Evolutionary conservation across 352 stramenopile species (phyloP).

Genomic region (Pythium angustatum): DNA sequence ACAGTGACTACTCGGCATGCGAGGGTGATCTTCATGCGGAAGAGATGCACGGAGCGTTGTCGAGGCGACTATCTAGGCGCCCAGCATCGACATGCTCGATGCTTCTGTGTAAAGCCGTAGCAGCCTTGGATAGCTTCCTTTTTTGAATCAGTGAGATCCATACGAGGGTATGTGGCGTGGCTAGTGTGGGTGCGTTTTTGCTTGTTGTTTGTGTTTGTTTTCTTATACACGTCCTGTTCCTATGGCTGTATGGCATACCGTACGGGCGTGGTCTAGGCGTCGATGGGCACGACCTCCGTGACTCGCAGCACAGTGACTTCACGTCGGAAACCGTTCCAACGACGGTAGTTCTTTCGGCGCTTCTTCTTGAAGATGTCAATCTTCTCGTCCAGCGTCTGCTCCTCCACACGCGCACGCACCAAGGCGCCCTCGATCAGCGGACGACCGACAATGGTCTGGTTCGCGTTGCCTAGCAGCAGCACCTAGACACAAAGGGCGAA

Average conservation of each 20-base stretch:
- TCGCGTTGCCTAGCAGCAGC: conserved; percentile 78
- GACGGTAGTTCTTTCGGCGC: conserved; percentile 88
- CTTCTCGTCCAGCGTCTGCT: conserved; percentile 87
- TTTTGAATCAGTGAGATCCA: no score
- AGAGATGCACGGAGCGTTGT: no score
- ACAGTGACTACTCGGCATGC: conserved; percentile 2
- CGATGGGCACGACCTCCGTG: conserved; percentile 69
- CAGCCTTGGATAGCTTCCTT: no score
- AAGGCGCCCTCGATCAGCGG: conserved; percentile 70
- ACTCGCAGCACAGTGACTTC: conserved; percentile 85
- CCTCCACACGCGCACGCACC: conserved; percentile 79
- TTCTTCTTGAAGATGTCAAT: conserved; percentile 92
- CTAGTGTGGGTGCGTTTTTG: no score
- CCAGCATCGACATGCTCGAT: no score
- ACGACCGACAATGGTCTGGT: conserved; percentile 80
- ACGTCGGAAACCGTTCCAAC: conserved; percentile 87
- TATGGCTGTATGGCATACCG: conserved; percentile 2
- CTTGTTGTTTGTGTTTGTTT: no score
- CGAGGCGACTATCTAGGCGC: no score
- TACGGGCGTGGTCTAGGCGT: conserved; percentile 30
- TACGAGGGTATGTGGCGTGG: no score
- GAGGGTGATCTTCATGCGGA: background rate
- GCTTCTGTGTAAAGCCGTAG: no score
- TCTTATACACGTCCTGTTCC: conserved; percentile 24
- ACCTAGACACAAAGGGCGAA: conserved; percentile 46